Conservation (phyloP, 2,329 filamentous ascomycete species). For the Cryphonectria carpinicola region DNA sequence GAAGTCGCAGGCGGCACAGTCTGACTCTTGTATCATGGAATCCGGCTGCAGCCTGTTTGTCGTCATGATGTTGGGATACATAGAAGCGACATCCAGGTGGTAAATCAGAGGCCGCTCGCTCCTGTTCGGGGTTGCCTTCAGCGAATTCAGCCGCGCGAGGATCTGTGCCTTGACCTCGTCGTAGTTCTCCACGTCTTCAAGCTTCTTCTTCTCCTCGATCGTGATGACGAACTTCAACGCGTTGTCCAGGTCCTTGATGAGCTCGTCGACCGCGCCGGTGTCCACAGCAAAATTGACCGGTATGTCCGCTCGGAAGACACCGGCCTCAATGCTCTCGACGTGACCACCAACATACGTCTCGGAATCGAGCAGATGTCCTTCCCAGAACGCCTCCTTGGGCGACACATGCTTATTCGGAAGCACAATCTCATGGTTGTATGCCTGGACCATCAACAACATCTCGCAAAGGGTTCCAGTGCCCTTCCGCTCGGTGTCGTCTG, state of each 20-base stretch:
- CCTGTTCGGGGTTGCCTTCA: slow-evolving; percentile 84
- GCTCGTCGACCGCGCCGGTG: slow-evolving; percentile 83
- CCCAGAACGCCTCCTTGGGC: slow-evolving; percentile 91
- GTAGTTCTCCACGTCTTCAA: slow-evolving; percentile 81
- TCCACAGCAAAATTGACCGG: slow-evolving; percentile 95
- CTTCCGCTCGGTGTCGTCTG: slow-evolving; percentile 91
- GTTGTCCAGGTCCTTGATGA: slow-evolving; percentile 82
- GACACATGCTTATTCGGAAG: slow-evolving; percentile 95
- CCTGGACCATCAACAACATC: slow-evolving; percentile 99
- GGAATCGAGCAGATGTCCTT: slow-evolving; percentile 92
- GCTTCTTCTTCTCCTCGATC: slow-evolving; percentile 80
- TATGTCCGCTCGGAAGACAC: slow-evolving; percentile 95
- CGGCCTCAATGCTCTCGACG: slow-evolving; percentile 98
- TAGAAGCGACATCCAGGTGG: slow-evolving; percentile 96
- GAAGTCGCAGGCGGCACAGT: slow-evolving; percentile 97
- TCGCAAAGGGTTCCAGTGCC: slow-evolving; percentile 98
- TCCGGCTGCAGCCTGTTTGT: slow-evolving; percentile 97
- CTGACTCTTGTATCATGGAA: slow-evolving; percentile 97
- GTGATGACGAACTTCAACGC: slow-evolving; percentile 86
- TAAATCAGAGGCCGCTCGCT: slow-evolving; percentile 90
- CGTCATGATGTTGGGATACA: slow-evolving; percentile 99
- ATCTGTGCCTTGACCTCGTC: slow-evolving; percentile 87
- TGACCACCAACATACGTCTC: slow-evolving; percentile 98
- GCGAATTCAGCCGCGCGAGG: slow-evolving; percentile 65
- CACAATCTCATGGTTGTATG: slow-evolving; percentile 88